Percentiles rank a stretch among this genome's conserved stretches.
Conservation (phyloP, 2,329 filamentous ascomycete species). For the Fusarium sororula region DNA sequence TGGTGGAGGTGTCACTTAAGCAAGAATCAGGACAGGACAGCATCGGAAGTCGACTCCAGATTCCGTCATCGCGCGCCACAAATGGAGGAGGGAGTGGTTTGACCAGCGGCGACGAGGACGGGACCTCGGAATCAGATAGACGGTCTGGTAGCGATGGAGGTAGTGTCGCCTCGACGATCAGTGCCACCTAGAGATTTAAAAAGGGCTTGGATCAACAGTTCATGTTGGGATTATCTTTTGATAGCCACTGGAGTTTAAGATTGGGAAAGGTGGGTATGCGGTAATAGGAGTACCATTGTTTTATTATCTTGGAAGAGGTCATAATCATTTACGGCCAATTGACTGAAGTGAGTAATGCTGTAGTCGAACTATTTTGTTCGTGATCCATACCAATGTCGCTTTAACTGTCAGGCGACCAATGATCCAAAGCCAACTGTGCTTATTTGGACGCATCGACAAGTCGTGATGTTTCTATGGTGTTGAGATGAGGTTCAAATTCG, state of each 20-base stretch:
- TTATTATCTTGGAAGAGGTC: background rate
- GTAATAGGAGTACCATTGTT: conserved; percentile 8
- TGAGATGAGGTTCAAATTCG: conserved; percentile 2
- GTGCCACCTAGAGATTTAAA: conserved; percentile 32
- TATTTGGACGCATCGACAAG: background rate
- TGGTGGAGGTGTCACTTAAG: conserved; percentile 58
- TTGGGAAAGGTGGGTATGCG: conserved; percentile 9
- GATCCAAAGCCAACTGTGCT: background rate
- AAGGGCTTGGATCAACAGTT: conserved; percentile 2
- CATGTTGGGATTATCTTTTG: conserved; percentile 7
- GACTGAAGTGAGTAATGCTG: background rate
- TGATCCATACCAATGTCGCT: too few relatives aligned
- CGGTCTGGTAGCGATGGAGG: conserved; percentile 50
- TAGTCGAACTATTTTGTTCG: background rate
- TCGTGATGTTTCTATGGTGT: conserved; percentile 9
- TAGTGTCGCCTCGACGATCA: conserved; percentile 49
- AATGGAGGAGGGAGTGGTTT: conserved; percentile 46
- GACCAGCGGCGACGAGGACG: conserved; percentile 47
- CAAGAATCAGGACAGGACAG: conserved; percentile 43
- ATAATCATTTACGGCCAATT: background rate
- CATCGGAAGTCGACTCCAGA: conserved; percentile 45
- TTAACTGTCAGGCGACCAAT: background rate
- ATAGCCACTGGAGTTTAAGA: conserved; percentile 22
- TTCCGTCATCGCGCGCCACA: conserved; percentile 42
- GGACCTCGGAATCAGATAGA: conserved; percentile 48